Evolutionary conservation across 768 basidiomycete species (phyloP), one percentile per base, ranked within the genome.

Genomic region (Sarcodon aspratus): DNA sequence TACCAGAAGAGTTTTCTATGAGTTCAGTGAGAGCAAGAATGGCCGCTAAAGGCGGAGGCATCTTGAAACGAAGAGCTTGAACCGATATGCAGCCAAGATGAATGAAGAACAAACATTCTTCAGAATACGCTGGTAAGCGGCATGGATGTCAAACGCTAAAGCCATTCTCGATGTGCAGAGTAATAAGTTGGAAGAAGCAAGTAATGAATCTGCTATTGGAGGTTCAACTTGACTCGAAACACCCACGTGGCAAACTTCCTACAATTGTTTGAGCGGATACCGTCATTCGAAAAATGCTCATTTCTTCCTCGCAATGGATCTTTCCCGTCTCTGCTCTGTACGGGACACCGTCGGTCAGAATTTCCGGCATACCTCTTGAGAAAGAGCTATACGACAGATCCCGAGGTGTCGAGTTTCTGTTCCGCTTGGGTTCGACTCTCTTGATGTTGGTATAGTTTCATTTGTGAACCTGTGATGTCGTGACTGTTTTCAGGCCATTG

Each of bases 21-120:
- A 92, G 69, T 60, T 93, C 79, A 3, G 90, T 84, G 44, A 96
- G 71, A 10, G 91, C 78, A 17, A 88, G 71, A 49, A 97, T 90
- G 12, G 94, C 94, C 15, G 92, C 94, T 17, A 95, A 70, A 8
- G 93, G 93, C 4, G 79, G 75, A 0, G 87, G 82, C 48, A 88
- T 76, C 86, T 90, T 48, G 15, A 18, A 12, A 33, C 32, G 11
- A n/a, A 40, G 44, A 51, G 46, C 49, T 33, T 35, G 12, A 33
- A 36, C 32, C 17, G 42, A 36, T 10, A 44, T 13, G 21, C 46
- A 34, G 36, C 46, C 15, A 11, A 35, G 13, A 43, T 17, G 15
- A 8, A 15, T 21, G 18, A 66, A 75, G 55, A 57, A 88, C 90
- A 65, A 87, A 63, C 74, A 66, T 92, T 65, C 44, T 70, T 62